Conservation (phyloP, 176 grass and related monocot genomes). For the Panicum miliaceum region DNA sequence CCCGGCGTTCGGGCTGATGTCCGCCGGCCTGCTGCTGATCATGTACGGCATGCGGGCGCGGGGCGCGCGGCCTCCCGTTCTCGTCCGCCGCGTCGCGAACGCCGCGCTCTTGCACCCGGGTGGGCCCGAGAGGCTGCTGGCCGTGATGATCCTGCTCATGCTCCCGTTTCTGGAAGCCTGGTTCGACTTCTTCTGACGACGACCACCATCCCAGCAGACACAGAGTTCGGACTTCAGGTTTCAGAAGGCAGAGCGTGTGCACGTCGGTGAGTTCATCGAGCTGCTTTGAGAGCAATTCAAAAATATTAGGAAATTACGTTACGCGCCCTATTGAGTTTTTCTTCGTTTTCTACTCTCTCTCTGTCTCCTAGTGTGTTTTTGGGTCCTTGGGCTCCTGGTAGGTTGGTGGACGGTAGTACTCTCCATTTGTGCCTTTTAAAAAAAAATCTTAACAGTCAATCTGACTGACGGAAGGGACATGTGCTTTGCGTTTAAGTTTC, state of each 20-base stretch:
- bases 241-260: neutral
- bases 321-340: neutral
- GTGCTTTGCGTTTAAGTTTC: too few relatives aligned
- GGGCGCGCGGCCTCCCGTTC: neutral
- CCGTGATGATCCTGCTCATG: neutral
- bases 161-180: conserved; percentile 15
- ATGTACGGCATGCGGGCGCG: conserved; percentile 21
- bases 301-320: neutral
- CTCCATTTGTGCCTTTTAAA: neutral
- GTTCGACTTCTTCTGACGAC: conserved; percentile 37
- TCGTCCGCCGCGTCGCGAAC: neutral
- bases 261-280: neutral
- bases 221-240: neutral
- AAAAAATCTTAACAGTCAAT: neutral
- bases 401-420: neutral
- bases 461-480: too few relatives aligned
- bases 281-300: neutral
- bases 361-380: neutral
- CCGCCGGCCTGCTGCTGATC: conserved; percentile 26
- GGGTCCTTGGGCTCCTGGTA: neutral
- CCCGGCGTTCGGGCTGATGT: conserved; percentile 7
- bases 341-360: too few relatives aligned
- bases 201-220: too few relatives aligned
- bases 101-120: conserved; percentile 17
- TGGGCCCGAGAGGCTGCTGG: neutral